A percentile compares a stretch with the other conserved stretches of the same genome.
These are phyloP conservation scores for Limonium bicolor DNA, from an alignment of 148 eudicot genomes.

Conservation along the genomic window DNA sequence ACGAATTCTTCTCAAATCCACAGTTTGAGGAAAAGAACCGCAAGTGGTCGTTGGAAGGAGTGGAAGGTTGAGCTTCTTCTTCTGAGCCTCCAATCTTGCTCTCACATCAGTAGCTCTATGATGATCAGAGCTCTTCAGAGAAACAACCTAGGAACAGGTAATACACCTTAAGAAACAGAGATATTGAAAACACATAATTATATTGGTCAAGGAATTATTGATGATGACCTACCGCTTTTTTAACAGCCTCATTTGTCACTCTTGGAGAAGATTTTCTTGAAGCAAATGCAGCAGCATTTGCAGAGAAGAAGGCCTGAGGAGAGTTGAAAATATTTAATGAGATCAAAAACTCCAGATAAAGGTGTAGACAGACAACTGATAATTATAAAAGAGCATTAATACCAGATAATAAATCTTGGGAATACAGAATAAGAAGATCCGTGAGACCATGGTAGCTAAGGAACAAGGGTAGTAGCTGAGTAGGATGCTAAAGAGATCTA, in stretches of 20 bases:
- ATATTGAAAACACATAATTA: neutral
- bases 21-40: constrained; percentile 76
- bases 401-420: no score
- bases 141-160: constrained; percentile 22
- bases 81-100: constrained; percentile 48
- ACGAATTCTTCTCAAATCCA: constrained; percentile 57
- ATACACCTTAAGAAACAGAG: neutral
- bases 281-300: constrained; percentile 51
- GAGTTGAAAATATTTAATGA: neutral
- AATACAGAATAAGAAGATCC: no score
- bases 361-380: neutral
- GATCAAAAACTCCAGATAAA: constrained; percentile 4
- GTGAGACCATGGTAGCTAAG: no score
- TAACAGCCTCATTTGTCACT: constrained; percentile 60
- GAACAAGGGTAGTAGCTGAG: no score
- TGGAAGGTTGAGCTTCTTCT: constrained; percentile 60
- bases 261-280: constrained; percentile 58
- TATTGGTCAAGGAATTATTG: neutral
- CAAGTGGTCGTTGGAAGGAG: constrained; percentile 65
- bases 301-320: constrained; percentile 50
- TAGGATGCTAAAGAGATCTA: no score
- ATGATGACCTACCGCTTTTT: constrained; percentile 49
- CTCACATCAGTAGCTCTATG: constrained; percentile 50
- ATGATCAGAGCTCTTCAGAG: constrained; percentile 48
- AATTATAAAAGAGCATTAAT: no score